Percentiles rank a stretch among this genome's conserved stretches.
Conservation (phyloP, 2,329 filamentous ascomycete genomes). For the Clonostachys solani region DNA sequence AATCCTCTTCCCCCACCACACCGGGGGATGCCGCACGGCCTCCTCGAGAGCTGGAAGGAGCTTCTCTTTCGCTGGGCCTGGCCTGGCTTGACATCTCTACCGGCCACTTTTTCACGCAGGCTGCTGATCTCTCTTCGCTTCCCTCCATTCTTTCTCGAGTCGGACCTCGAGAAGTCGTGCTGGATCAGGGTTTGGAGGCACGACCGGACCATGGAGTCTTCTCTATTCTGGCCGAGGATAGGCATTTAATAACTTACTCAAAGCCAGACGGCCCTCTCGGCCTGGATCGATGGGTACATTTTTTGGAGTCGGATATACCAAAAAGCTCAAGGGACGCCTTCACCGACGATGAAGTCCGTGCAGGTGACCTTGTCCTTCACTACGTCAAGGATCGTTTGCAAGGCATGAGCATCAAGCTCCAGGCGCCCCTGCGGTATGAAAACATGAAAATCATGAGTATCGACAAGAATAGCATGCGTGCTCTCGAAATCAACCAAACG, state of each 20-base stretch:
- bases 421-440: constrained; percentile 73
- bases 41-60: too few relatives aligned
- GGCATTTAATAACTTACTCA: constrained; percentile 72
- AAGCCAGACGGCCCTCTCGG: constrained; percentile 36
- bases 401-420: constrained; percentile 74
- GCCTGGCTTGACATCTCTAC: constrained; percentile 96
- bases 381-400: constrained; percentile 80
- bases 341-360: constrained; percentile 63
- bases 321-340: constrained; percentile 51
- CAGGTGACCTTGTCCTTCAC: constrained; percentile 75
- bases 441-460: constrained; percentile 79
- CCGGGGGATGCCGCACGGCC: too few relatives aligned
- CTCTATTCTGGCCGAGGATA: constrained; percentile 68
- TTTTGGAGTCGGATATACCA: constrained; percentile 72
- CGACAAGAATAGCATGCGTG: constrained; percentile 85
- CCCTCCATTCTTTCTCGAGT: constrained; percentile 81
- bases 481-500: constrained; percentile 84
- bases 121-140: constrained; percentile 64
- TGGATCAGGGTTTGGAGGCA: constrained; percentile 60
- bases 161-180: constrained; percentile 77
- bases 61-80: constrained; percentile 54
- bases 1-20: neutral
- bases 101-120: constrained; percentile 87
- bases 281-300: constrained; percentile 64
- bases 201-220: constrained; percentile 59